A percentile compares a stretch with the other conserved stretches of the same genome.
These are phyloP conservation scores for Boletus tomentosulus DNA, from an alignment of 768 basidiomycete species.

Conservation along the genomic window DNA sequence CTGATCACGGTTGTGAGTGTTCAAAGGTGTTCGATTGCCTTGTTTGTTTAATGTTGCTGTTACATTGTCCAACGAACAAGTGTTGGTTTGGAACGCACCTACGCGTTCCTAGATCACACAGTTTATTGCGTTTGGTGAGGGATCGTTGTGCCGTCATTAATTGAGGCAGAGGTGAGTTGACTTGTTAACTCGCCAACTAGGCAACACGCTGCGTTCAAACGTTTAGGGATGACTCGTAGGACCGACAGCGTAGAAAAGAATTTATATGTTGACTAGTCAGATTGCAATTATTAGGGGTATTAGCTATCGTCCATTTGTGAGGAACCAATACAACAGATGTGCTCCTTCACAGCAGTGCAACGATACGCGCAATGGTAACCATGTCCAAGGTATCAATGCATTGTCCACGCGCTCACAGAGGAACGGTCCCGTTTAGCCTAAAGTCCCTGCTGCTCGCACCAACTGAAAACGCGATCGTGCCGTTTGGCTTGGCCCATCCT, in stretches of 20 bases:
- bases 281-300: not conserved
- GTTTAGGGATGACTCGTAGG: too few relatives aligned
- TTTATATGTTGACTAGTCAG: not conserved
- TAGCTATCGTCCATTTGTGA: not conserved
- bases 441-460: constrained; percentile 68
- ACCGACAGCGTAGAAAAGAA: not conserved
- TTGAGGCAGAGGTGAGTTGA: too few relatives aligned
- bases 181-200: too few relatives aligned
- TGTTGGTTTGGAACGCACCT: too few relatives aligned
- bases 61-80: too few relatives aligned
- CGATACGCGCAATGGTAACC: not conserved
- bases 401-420: constrained; percentile 6
- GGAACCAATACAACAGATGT: not conserved
- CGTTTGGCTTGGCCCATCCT: constrained; percentile 69
- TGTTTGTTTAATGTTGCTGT: too few relatives aligned
- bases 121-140: too few relatives aligned
- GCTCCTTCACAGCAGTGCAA: not conserved
- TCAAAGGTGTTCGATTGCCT: too few relatives aligned
- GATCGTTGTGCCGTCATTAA: too few relatives aligned
- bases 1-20: too few relatives aligned
- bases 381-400: not conserved
- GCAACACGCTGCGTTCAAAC: too few relatives aligned
- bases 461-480: constrained; percentile 57
- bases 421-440: constrained; percentile 43
- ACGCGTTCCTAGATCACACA: too few relatives aligned